phyloP scores from a whole-genome alignment of 306 rosid genomes.

The Castanea crenata region DNA sequence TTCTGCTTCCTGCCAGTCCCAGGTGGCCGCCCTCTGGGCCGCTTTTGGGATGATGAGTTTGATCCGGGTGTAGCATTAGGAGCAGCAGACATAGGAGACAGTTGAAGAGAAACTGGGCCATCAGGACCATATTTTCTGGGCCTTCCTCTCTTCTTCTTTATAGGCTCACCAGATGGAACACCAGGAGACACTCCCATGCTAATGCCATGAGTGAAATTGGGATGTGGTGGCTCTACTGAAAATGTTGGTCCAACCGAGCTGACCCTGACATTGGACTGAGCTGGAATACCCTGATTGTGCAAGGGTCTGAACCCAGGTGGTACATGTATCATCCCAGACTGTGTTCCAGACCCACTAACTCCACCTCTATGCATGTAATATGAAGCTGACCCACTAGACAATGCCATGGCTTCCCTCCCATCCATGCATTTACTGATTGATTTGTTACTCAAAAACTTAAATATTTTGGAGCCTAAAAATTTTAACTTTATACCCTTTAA shows the following conservation, averaged over 20 bases:
- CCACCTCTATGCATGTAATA: conserved; percentile 84
- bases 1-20: conserved; percentile 95
- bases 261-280: conserved; percentile 57
- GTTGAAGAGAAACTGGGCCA: conserved; percentile 69
- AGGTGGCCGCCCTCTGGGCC: conserved; percentile 73
- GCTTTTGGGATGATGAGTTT: conserved; percentile 39
- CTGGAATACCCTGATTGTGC: conserved; percentile 50
- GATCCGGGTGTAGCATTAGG: conserved; percentile 53
- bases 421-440: conserved; percentile 91
- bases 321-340: conserved; percentile 51
- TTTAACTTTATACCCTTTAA: conserved; percentile 19
- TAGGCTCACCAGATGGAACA: conserved; percentile 57
- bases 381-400: conserved; percentile 81
- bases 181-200: conserved; percentile 50
- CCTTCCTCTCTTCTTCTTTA: conserved; percentile 90
- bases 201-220: conserved; percentile 51
- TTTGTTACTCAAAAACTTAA: conserved; percentile 15
- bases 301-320: conserved; percentile 68
- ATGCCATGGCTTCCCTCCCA: conserved; percentile 94
- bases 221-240: conserved; percentile 47
- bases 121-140: conserved; percentile 85
- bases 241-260: conserved; percentile 57
- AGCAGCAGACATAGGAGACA: conserved; percentile 66
- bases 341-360: conserved; percentile 56
- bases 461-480: conserved; percentile 17